phyloP scores from a whole-genome alignment of 108 stramenopile species.

The Cyclostephanos invisitatus region DNA sequence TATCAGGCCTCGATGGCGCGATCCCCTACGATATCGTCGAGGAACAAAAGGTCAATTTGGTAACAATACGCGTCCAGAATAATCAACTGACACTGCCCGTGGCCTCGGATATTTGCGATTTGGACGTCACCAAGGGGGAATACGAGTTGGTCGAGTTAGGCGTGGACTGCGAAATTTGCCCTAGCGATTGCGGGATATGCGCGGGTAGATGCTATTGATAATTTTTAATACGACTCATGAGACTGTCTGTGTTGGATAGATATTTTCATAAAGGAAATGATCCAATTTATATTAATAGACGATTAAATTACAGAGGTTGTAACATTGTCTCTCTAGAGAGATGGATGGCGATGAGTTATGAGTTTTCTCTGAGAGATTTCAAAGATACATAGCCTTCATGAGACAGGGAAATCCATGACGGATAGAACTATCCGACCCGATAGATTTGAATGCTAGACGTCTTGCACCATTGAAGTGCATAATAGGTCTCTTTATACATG shows the following conservation, averaged over 20 bases:
- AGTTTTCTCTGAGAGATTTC: not conserved
- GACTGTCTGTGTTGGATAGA: no score
- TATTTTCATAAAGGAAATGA: no score
- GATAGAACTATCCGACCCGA: not conserved
- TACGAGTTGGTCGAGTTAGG: slow-evolving; percentile 46
- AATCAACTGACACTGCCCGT: slow-evolving; percentile 44
- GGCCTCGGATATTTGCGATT: slow-evolving; percentile 40
- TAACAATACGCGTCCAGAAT: slow-evolving; percentile 54
- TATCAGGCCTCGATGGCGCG: slow-evolving; percentile 29
- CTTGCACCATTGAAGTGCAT: not conserved
- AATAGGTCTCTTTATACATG: not conserved
- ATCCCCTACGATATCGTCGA: slow-evolving; percentile 33
- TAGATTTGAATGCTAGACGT: not conserved
- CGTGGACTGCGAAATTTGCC: slow-evolving; percentile 48
- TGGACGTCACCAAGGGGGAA: slow-evolving; percentile 36
- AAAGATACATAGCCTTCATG: not conserved
- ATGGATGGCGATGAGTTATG: not conserved
- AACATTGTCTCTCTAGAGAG: no score
- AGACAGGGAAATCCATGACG: not conserved
- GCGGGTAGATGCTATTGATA: slow-evolving; percentile 34
- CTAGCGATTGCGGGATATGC: slow-evolving; percentile 34
- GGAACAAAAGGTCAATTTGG: slow-evolving; percentile 35
- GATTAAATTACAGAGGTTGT: no score
- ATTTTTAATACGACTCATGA: no score
- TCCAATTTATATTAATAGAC: no score